Base-by-base conservation (phyloP, 306 rosid species). In the Argentina anserina region DNA sequence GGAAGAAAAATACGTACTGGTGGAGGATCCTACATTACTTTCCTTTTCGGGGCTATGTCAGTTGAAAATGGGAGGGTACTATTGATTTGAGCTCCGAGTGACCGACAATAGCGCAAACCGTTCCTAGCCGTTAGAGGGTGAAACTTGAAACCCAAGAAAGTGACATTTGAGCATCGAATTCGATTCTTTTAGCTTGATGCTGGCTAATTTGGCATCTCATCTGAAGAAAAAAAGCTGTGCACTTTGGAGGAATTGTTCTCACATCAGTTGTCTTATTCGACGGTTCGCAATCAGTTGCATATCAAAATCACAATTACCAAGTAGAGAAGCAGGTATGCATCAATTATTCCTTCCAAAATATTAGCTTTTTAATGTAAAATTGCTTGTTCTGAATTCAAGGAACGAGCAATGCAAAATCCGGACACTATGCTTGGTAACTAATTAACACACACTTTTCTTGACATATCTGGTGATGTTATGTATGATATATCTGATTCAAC, bases 131-230 rank as follows among this genome's bases (percentile, higher is more conserved):
- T 41, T 71, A 42, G 55, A 26, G n/a, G 20, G 7, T 55, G 39
- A 4, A 71, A 55, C 28, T 53, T 56, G 20, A 25, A 36, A 25
- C 26, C 26, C 13, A 50, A 69, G 31, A 43, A 40, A 46, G 47
- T 23, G 53, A 56, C n/a, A 43, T 20, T 34, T 13, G 6, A 63
- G 85, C 13, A 83, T 84, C 82, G 61, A 84, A 87, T 84, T 87
- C 80, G 79, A 82, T 80, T 75, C 78, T 79, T 20, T 33, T 15
- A 15, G 3, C 18, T 61, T 41, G 65, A 78, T 71, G 81, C 42
- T 76, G 81, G 82, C 64, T 63, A n/a, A 75, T 67, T 78, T 78
- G 33, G 43, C 28, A 60, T 70, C 83, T 47, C 76, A 72, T 60
- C 60, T 56, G 40, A 59, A 69, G 55, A 68, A 3, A 21, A 65